Base-by-base conservation (phyloP, 192 early-diverging fungal genomes). In the Backusella tuberculispora region DNA sequence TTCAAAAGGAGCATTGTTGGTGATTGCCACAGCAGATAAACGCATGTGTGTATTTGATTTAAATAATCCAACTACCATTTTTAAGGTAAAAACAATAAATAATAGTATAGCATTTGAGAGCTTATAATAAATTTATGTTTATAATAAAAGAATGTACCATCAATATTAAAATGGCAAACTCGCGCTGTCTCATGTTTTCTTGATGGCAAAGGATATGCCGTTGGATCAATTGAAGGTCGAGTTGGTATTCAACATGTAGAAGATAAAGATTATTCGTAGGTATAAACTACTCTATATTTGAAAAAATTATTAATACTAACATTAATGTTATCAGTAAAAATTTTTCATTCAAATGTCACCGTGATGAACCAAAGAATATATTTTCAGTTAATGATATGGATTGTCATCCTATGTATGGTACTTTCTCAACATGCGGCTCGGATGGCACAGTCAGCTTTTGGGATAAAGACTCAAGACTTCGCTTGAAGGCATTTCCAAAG, bases 281-380 rank as follows among this genome's bases (percentile, higher is more conserved):
- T 68, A n/a, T 6, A 7, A 40, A 12, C 17, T 4, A 67, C 3
- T 6, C 0, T 63, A 63, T 63, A 8, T 34, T 7, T 63, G 29
- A 34, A 21, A 69, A 44, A n/a, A 7, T 24, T 0, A 7, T 24
- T 0, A 60, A 42, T 45, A 13, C 6, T 3, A 45, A 17, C 1
- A 44, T 7, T 47, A 24, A 17, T 43, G 17, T 10, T 13, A 19
- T 12, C 60, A 92, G 86, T 56, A 72, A 83, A 19, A 92, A 94
- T 79, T 94, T 98, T 83, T 91, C 95, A 63, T 96, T 94, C 89
- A 96, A 95, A 78, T 99, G 96, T 76, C 96, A 99, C 81, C 90
- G 97, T 66, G 91, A 91, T 26, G 85, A 85, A 8, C 86, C 87
- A 60, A 81, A 81, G 50, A 78, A 79, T 34, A 85, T 93, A 10